Evolutionary conservation across 2,329 filamentous ascomycete genomes (phyloP).

Genomic region (Neonectria coccinea): DNA sequence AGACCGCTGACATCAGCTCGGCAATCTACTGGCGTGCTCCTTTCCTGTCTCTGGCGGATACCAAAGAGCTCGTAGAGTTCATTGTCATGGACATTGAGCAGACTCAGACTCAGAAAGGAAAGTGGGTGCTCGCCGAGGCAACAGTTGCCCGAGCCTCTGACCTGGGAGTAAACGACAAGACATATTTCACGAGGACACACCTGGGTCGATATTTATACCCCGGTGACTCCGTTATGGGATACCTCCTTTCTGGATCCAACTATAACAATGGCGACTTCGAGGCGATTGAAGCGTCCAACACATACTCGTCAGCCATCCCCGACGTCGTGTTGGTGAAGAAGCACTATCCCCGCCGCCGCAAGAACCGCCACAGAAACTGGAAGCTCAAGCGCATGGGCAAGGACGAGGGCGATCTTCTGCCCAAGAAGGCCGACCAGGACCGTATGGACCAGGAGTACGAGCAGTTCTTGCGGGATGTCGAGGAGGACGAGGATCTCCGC

Average conservation of each 20-base stretch:
- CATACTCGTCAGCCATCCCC: slow-evolving; percentile 82
- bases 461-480: slow-evolving; percentile 95
- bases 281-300: slow-evolving; percentile 80
- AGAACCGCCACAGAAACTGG: slow-evolving; percentile 86
- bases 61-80: slow-evolving; percentile 89
- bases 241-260: slow-evolving; percentile 87
- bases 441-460: slow-evolving; percentile 94
- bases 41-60: slow-evolving; percentile 85
- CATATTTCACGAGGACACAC: slow-evolving; percentile 92
- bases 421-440: slow-evolving; percentile 88
- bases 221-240: slow-evolving; percentile 95
- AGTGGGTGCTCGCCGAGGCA: slow-evolving; percentile 86
- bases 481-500: slow-evolving; percentile 91
- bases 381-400: slow-evolving; percentile 92
- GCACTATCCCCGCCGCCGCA: slow-evolving; percentile 87
- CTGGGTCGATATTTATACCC: slow-evolving; percentile 86
- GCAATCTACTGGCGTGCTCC: slow-evolving; percentile 91
- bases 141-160: slow-evolving; percentile 90
- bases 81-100: slow-evolving; percentile 95
- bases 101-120: slow-evolving; percentile 78
- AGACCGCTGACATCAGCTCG: slow-evolving; percentile 86
- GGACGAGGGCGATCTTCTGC: slow-evolving; percentile 88
- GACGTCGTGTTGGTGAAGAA: slow-evolving; percentile 98
- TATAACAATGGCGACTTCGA: slow-evolving; percentile 93
- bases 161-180: slow-evolving; percentile 85